Conservation (phyloP, 1,284 basidiomycete genomes). For the Austroboletus niveus region DNA sequence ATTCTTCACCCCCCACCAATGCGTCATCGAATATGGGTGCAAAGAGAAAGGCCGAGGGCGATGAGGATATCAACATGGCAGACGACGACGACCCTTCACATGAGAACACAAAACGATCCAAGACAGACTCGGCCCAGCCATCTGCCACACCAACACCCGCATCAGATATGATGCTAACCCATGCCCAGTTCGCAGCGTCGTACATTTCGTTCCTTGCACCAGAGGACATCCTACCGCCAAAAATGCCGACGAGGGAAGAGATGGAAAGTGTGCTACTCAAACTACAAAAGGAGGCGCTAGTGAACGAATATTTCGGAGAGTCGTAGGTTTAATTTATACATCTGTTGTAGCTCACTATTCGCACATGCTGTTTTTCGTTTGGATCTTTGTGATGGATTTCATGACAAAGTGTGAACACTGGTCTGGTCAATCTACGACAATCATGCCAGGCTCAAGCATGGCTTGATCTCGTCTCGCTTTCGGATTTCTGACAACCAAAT, state of each 20-base stretch:
- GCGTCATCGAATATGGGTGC: constrained; percentile 21
- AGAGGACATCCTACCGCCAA: constrained; percentile 72
- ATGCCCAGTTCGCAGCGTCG: constrained; percentile 67
- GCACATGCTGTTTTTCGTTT: not conserved
- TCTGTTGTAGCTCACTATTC: not conserved
- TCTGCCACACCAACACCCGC: constrained; percentile 14
- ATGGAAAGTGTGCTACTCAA: constrained; percentile 79
- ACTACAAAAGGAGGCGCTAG: constrained; percentile 77
- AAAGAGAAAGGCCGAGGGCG: constrained; percentile 54
- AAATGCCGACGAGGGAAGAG: constrained; percentile 72
- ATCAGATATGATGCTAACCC: constrained; percentile 36
- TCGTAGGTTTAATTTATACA: constrained; percentile 1
- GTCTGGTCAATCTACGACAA: constrained; percentile 12
- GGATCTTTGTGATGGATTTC: not conserved
- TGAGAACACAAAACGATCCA: constrained; percentile 24
- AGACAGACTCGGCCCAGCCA: constrained; percentile 8
- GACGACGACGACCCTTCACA: constrained; percentile 9
- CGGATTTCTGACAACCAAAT: constrained; percentile 51
- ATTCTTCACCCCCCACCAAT: constrained; percentile 44
- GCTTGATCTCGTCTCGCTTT: constrained; percentile 34
- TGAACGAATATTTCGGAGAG: constrained; percentile 74
- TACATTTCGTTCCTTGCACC: constrained; percentile 76
- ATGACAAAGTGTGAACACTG: not conserved
- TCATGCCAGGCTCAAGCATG: constrained; percentile 16
- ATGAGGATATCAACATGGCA: constrained; percentile 41